Evolutionary conservation across 1,284 basidiomycete genomes (phyloP).

Genomic region (Moesziomyces globuligerus): DNA sequence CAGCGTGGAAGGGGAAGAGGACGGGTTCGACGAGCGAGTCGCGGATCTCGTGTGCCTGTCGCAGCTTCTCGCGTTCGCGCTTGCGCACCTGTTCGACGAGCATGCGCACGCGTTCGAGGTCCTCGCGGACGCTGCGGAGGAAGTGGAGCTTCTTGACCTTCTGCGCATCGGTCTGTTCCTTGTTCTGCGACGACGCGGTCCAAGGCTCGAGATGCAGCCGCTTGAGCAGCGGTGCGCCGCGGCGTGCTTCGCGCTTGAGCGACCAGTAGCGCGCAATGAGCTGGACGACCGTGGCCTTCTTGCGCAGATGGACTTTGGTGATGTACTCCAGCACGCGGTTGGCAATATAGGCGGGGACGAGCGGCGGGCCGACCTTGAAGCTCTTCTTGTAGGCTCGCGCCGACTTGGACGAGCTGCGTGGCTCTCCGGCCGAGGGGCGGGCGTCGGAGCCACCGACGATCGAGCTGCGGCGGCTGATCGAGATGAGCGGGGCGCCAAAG

Average conservation of each 20-base stretch:
- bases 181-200: constrained; percentile 80
- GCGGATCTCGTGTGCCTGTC: constrained; percentile 78
- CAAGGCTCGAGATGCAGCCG: constrained; percentile 95
- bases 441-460: constrained; percentile 27
- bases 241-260: constrained; percentile 87
- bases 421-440: constrained; percentile 7
- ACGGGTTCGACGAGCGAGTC: constrained; percentile 72
- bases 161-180: constrained; percentile 73
- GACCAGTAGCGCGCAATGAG: constrained; percentile 94
- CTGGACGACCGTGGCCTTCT: constrained; percentile 81
- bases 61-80: constrained; percentile 84
- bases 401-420: constrained; percentile 67
- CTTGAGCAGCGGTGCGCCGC: constrained; percentile 93
- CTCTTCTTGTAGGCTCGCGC: constrained; percentile 72
- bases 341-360: constrained; percentile 71
- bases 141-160: constrained; percentile 79
- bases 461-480: constrained; percentile 45
- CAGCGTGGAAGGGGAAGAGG: constrained; percentile 42
- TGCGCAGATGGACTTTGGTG: constrained; percentile 77
- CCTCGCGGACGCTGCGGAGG: constrained; percentile 75
- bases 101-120: constrained; percentile 79
- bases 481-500: constrained; percentile 33
- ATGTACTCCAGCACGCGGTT: constrained; percentile 83
- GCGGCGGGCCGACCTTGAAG: constrained; percentile 71
- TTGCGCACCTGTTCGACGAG: constrained; percentile 80